A percentile compares a stretch with the other conserved stretches of the same genome.
These are phyloP conservation scores for Phymatotrichopsis omnivora DNA, from an alignment of 2,329 filamentous ascomycete species.

Conservation along the genomic window DNA sequence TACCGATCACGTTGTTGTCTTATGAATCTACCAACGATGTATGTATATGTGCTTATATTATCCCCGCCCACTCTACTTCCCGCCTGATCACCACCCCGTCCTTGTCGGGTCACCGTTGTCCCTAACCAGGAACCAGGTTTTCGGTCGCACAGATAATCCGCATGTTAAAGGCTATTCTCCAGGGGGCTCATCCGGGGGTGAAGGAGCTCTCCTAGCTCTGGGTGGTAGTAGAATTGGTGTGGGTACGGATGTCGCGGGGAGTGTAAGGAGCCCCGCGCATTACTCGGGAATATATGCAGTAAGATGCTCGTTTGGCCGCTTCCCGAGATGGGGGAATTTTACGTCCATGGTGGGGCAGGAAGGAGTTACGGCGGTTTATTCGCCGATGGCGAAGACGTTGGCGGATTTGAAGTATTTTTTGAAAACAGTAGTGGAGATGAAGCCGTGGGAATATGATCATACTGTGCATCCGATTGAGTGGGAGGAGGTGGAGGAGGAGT, in stretches of 20 bases:
- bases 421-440: conserved; percentile 62
- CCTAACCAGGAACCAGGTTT: conserved; percentile 42
- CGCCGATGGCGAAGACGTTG: conserved; percentile 81
- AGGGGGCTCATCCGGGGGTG: conserved; percentile 80
- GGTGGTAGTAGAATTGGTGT: conserved; percentile 78
- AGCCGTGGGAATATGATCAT: conserved; percentile 83
- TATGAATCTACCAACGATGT: conserved; percentile 67
- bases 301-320: conserved; percentile 77
- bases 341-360: conserved; percentile 92
- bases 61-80: not conserved
- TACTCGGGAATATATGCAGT: conserved; percentile 83
- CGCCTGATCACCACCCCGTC: conserved; percentile 8
- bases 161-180: conserved; percentile 77
- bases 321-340: conserved; percentile 65
- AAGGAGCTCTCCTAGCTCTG: conserved; percentile 69
- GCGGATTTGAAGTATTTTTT: conserved; percentile 79
- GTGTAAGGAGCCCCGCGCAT: conserved; percentile 75
- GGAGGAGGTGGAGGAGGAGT: conserved; percentile 52
- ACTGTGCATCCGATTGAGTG: conserved; percentile 77
- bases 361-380: conserved; percentile 68
- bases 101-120: conserved; percentile 40
- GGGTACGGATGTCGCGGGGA: conserved; percentile 83
- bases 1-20: conserved; percentile 75
- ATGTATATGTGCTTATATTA: not conserved
- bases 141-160: conserved; percentile 73